Evolutionary conservation across 495 filamentous ascomycete species (phyloP).

Genomic region (Penicillium flavigenum): DNA sequence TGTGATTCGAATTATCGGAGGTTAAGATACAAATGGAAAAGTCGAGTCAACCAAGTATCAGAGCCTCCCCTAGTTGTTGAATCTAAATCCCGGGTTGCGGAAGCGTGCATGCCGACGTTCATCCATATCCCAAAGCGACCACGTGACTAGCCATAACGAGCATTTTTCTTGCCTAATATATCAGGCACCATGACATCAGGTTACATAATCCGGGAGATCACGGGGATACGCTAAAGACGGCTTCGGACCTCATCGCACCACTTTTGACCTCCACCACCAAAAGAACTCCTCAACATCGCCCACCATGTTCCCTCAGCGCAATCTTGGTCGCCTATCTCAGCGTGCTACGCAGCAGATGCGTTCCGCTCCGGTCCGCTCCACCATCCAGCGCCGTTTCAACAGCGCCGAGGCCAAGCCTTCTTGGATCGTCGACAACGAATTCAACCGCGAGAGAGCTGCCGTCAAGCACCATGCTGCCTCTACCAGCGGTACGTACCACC

Average conservation of each 20-base stretch:
- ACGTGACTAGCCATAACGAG: conserved; percentile 25
- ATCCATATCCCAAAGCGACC: conserved; percentile 5
- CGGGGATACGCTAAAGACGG: conserved; percentile 44
- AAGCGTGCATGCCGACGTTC: neutral
- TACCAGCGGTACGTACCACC: conserved; percentile 64
- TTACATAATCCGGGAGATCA: conserved; percentile 48
- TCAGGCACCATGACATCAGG: conserved; percentile 35
- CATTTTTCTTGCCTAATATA: neutral
- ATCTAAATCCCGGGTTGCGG: neutral
- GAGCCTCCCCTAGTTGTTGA: neutral
- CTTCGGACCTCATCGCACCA: conserved; percentile 37
- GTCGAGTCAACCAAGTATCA: neutral
- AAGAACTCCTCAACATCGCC: conserved; percentile 19
- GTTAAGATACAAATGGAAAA: neutral
- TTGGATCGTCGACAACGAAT: conserved; percentile 72
- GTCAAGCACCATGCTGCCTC: conserved; percentile 83
- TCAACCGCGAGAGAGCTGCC: conserved; percentile 78
- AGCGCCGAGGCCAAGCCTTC: conserved; percentile 50
- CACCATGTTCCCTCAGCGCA: conserved; percentile 65
- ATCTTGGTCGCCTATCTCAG: conserved; percentile 57
- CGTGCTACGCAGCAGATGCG: conserved; percentile 57
- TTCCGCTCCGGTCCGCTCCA: conserved; percentile 54
- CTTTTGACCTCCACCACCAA: conserved; percentile 25
- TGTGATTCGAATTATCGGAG: neutral
- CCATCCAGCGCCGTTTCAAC: conserved; percentile 67